Conservation (phyloP, 176 grass and related monocot species). For the Coix lacrymajobi region DNA sequence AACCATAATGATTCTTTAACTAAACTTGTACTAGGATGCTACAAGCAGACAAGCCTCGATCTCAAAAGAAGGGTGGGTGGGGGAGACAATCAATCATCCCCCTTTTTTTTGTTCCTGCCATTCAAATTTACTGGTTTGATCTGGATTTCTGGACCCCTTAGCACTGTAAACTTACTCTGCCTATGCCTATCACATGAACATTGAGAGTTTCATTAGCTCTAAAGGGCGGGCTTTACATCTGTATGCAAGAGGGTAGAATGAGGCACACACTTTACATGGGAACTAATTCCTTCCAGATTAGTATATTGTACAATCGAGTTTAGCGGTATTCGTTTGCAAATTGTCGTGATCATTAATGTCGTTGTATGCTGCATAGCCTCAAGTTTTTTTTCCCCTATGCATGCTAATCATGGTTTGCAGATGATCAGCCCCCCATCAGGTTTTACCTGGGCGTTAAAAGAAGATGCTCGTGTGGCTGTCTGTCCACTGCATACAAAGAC, state of each 20-base stretch:
- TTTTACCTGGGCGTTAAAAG: neutral
- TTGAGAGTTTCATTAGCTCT: neutral
- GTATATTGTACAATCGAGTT: neutral
- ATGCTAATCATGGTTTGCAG: neutral
- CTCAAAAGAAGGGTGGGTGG: neutral
- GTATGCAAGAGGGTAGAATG: neutral
- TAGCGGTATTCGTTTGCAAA: neutral
- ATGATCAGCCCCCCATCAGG: neutral
- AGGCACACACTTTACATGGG: neutral
- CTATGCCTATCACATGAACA: neutral
- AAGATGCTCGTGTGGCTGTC: neutral
- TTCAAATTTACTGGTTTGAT: neutral
- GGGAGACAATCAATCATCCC: neutral
- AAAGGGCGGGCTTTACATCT: neutral
- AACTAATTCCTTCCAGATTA: neutral
- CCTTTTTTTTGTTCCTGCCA: neutral
- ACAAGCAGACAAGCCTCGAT: neutral
- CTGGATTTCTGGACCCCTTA: neutral
- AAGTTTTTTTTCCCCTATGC: neutral
- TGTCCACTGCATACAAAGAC: neutral
- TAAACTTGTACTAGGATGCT: neutral
- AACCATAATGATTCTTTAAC: slow-evolving; percentile 20
- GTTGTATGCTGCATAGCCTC: neutral
- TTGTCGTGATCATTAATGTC: neutral
- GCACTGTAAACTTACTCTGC: slow-evolving; percentile 2